phyloP scores from a whole-genome alignment of 768 basidiomycete species.

The Leccinum longicurvipes region DNA sequence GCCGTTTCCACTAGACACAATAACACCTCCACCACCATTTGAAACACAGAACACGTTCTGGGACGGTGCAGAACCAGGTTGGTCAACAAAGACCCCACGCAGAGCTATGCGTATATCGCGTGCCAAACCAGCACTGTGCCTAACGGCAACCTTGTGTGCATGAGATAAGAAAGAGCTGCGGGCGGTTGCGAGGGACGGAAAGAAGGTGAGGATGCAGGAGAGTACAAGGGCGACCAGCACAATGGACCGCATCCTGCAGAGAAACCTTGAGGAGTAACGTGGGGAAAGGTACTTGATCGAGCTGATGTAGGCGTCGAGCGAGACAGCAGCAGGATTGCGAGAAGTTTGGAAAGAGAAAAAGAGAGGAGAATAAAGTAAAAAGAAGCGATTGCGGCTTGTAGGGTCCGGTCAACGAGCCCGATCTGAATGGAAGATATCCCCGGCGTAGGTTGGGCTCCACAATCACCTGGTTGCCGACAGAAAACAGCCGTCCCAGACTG shows the following conservation, averaged over 20 bases:
- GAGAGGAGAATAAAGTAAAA: constrained; percentile 13
- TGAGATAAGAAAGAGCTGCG: constrained; percentile 36
- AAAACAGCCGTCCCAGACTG: constrained; percentile 5
- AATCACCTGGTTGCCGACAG: constrained; percentile 4
- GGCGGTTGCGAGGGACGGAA: constrained; percentile 20
- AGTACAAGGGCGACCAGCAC: constrained; percentile 32
- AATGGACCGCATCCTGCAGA: constrained; percentile 24
- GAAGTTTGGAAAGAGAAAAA: neutral
- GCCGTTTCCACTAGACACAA: constrained; percentile 16
- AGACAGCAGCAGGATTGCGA: neutral
- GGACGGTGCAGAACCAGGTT: constrained; percentile 30
- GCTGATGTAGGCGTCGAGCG: neutral
- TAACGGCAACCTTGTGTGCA: constrained; percentile 53
- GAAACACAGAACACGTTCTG: constrained; percentile 37
- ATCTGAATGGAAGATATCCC: constrained; percentile 12
- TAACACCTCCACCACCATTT: constrained; percentile 17
- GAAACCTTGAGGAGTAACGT: constrained; percentile 1
- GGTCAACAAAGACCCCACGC: constrained; percentile 46
- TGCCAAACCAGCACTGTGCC: constrained; percentile 59
- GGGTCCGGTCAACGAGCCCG: constrained; percentile 25
- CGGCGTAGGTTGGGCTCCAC: constrained; percentile 16
- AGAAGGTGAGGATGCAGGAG: constrained; percentile 27
- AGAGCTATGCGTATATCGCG: constrained; percentile 69
- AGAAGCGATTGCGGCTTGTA: constrained; percentile 1
- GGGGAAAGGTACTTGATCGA: neutral